Evolutionary conservation across 1,139 yeast species (phyloP), one percentile per base, ranked within the genome.

Genomic region (Eremothecium coryli): DNA sequence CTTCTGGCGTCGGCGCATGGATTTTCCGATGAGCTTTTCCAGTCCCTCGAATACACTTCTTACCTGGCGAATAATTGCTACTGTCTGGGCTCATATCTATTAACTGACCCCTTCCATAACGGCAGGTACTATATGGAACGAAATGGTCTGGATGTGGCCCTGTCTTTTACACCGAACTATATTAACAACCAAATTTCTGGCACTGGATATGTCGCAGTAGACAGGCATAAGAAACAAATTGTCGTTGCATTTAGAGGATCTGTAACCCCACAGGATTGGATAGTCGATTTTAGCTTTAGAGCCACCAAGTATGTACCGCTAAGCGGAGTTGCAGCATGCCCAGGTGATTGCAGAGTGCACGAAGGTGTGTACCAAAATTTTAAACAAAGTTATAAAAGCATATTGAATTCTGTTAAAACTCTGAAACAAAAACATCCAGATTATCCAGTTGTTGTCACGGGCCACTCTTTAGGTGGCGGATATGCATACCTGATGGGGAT

Each of bases 401-500:
- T 54, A 61, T 15, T 23, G n/a, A 17, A 14, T 3, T 5, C 17
- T 8, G 12, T 23, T 7, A 57, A 61, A 10, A 6, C 3, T 9
- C n/a, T 25, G 14, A 13, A 25, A 4, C n/a, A 25, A 10, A 44
- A 51, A 23, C 44, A 44, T 22, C 38, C 33, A 40, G 64, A 62
- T 11, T 73, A 71, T 49, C 47, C 61, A 26, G 37, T 76, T 15
- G 57, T 65, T 4, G 60, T 76, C 4, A 56, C 71, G 5, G 84
- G 84, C 0, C 84, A 76, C 52, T 76, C 82, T 0, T 51, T 76
- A 18, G 85, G 84, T 2, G 84, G 75, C 3, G 79, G 81, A 0
- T 55, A 74, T 31, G 73, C 80, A 0, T 49, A 63, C 4, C 50
- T 77, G 26, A 62, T 70, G 9, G 82, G 76, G 0, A 56, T 71